Evolutionary conservation across 192 early-diverging fungal genomes (phyloP).

Genomic region (Backusella tarrabulga): DNA sequence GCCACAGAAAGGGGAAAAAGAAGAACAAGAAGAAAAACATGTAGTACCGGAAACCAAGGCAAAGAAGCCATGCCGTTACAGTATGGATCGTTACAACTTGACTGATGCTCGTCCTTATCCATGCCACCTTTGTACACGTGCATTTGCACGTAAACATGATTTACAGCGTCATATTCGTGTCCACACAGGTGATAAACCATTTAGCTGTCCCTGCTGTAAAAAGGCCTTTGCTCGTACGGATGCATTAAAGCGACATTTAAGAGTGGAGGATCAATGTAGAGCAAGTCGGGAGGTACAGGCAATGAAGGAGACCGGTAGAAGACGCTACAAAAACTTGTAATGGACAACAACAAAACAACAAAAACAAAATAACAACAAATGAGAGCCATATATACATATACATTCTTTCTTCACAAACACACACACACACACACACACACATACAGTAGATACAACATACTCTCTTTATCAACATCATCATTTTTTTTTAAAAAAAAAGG

Average conservation of each 20-base stretch:
- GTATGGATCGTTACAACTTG: background rate
- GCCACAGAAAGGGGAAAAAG: background rate
- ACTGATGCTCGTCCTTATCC: conserved; percentile 42
- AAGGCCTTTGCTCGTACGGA: conserved; percentile 76
- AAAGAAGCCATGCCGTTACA: background rate
- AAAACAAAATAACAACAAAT: background rate
- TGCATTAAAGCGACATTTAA: conserved; percentile 69
- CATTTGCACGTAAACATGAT: conserved; percentile 82
- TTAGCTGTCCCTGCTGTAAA: conserved; percentile 64
- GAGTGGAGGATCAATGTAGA: conserved; percentile 53
- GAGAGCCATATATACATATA: background rate
- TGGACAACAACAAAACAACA: background rate
- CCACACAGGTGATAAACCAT: conserved; percentile 66
- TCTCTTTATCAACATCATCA: background rate
- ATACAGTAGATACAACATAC: background rate
- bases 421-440: background rate
- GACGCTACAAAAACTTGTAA: conserved; percentile 4
- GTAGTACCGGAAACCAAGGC: background rate
- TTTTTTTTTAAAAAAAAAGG: background rate
- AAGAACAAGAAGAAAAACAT: background rate
- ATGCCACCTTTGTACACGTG: conserved; percentile 59
- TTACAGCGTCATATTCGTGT: conserved; percentile 67
- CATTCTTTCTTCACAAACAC: conserved; percentile 2
- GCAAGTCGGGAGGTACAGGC: conserved; percentile 30
- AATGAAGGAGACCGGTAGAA: conserved; percentile 7